These are phyloP conservation scores for Mortierella sp. DNA, from an alignment of 371 early-diverging fungal species.

Conservation along the genomic window DNA sequence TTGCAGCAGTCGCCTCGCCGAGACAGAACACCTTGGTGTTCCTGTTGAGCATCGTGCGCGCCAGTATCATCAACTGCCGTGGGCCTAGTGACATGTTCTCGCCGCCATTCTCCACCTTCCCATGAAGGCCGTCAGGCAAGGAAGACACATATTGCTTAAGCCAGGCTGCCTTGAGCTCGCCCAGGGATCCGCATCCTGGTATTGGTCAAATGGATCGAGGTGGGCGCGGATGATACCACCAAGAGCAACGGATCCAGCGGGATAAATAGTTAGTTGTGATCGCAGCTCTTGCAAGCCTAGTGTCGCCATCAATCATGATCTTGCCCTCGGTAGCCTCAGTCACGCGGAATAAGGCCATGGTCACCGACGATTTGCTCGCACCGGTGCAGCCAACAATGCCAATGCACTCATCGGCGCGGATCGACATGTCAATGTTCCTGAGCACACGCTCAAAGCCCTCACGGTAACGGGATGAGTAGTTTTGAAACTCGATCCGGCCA, in stretches of 20 bases:
- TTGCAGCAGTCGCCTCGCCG: slow-evolving; percentile 67
- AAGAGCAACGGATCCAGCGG: slow-evolving; percentile 92
- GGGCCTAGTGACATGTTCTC: slow-evolving; percentile 82
- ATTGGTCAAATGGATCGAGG: no score
- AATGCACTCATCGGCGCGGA: slow-evolving; percentile 55
- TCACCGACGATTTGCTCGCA: slow-evolving; percentile 67
- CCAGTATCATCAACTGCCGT: slow-evolving; percentile 81
- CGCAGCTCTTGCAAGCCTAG: slow-evolving; percentile 63
- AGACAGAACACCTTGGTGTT: slow-evolving; percentile 72
- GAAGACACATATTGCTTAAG: slow-evolving; percentile 58
- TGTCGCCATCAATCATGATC: slow-evolving; percentile 64
- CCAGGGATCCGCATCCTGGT: no score
- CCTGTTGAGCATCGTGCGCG: slow-evolving; percentile 72
- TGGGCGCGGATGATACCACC: no score
- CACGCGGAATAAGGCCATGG: slow-evolving; percentile 66
- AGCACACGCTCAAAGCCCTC: slow-evolving; percentile 76
- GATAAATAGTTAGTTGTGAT: slow-evolving; percentile 65
- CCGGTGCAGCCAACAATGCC: slow-evolving; percentile 65
- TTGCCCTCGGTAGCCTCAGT: slow-evolving; percentile 57
- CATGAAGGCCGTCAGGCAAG: slow-evolving; percentile 61
- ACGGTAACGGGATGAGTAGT: slow-evolving; percentile 78
- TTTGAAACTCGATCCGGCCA: slow-evolving; percentile 75
- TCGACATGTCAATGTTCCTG: slow-evolving; percentile 56
- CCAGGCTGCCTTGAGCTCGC: slow-evolving; percentile 71
- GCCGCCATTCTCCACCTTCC: slow-evolving; percentile 67